These are phyloP conservation scores for Panellus pusillus DNA, from an alignment of 768 basidiomycete genomes.

Conservation along the genomic window DNA sequence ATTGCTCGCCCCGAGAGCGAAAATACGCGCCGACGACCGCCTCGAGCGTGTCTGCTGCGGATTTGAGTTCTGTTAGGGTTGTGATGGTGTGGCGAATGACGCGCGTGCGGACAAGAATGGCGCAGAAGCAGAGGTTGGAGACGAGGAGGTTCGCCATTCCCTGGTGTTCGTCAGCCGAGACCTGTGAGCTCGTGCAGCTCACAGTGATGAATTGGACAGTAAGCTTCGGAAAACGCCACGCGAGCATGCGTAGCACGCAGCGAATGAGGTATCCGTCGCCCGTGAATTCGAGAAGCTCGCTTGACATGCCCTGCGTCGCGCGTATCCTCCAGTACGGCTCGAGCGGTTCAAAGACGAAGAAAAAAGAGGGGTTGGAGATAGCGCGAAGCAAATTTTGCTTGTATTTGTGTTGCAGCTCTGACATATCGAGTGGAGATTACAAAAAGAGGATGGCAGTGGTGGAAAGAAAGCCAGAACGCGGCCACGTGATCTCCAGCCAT, in stretches of 20 bases:
- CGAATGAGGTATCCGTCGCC: conserved; percentile 2
- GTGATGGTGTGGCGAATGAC: neutral
- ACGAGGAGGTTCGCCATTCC: neutral
- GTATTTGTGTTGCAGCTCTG: neutral
- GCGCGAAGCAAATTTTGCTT: neutral
- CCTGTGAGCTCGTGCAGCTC: no score
- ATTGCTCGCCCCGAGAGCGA: neutral
- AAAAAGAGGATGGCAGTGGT: no score
- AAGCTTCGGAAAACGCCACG: neutral
- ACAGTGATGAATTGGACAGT: neutral
- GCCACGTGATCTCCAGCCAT: no score
- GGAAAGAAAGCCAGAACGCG: no score
- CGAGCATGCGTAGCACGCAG: neutral
- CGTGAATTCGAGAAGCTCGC: conserved; percentile 1
- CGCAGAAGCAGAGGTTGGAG: conserved; percentile 1
- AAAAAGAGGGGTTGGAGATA: neutral
- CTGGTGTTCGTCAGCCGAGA: neutral
- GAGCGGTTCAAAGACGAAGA: neutral
- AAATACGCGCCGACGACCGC: neutral
- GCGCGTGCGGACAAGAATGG: neutral
- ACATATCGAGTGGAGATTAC: no score
- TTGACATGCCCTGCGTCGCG: neutral
- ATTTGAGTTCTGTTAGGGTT: neutral
- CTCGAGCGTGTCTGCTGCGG: neutral
- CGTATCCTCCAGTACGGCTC: neutral